Conservation (phyloP, 331 rosid genomes). For the Cucumis variabilis region DNA sequence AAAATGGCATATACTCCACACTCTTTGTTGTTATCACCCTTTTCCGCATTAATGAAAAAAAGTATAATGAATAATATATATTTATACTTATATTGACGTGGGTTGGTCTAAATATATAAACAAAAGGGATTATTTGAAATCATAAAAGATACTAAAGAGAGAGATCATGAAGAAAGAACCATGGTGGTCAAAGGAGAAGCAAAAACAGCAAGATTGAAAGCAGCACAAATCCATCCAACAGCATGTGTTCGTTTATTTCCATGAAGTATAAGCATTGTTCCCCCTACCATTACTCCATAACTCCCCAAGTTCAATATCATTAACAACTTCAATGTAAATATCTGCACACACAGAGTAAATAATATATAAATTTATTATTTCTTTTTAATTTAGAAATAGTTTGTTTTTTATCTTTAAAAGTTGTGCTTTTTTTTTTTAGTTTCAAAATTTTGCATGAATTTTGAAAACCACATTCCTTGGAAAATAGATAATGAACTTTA, state of each 20-base stretch:
- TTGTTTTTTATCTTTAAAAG: no score
- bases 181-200: slow-evolving; percentile 78
- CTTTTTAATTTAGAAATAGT: no score
- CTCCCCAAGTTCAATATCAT: slow-evolving; percentile 43
- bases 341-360: slow-evolving; percentile 35
- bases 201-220: slow-evolving; percentile 68
- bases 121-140: background rate
- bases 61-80: no score
- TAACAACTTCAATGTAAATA: slow-evolving; percentile 43
- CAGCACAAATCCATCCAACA: slow-evolving; percentile 66
- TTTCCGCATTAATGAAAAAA: slow-evolving; percentile 46
- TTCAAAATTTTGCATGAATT: no score
- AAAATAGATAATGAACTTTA: no score
- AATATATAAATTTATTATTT: no score
- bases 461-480: no score
- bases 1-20: slow-evolving; percentile 74
- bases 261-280: slow-evolving; percentile 42
- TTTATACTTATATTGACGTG: no score
- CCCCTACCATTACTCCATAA: slow-evolving; percentile 41
- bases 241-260: slow-evolving; percentile 37
- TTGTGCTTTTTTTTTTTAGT: no score
- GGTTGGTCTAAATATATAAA: background rate
- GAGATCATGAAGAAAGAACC: slow-evolving; percentile 37
- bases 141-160: background rate
- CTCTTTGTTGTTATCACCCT: slow-evolving; percentile 66